Conservation (phyloP, 2,329 filamentous ascomycete species). For the Penicillium psychrosexuale region DNA sequence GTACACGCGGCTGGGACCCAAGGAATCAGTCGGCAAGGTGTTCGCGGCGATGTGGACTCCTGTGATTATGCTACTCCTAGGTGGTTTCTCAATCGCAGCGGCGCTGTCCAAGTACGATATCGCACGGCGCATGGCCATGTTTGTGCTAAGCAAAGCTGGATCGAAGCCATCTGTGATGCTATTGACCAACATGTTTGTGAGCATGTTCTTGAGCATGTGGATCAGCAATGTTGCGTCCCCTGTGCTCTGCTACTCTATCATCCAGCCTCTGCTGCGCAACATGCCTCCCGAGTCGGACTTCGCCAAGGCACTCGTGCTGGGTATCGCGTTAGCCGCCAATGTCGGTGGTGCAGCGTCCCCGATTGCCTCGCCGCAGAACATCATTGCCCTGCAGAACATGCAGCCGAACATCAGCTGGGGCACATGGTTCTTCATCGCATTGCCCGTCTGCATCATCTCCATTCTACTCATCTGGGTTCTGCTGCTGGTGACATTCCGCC, state of each 20-base stretch:
- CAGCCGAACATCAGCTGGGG: conserved; percentile 86
- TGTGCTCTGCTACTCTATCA: conserved; percentile 95
- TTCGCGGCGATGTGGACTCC: conserved; percentile 99
- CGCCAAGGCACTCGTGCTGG: conserved; percentile 91
- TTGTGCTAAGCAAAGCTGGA: conserved; percentile 93
- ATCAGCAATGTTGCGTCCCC: conserved; percentile 98
- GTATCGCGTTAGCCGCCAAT: conserved; percentile 91
- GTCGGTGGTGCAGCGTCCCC: conserved; percentile 95
- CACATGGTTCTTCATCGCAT: conserved; percentile 92
- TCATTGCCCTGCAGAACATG: conserved; percentile 97
- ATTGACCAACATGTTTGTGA: conserved; percentile 97
- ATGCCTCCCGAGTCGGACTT: conserved; percentile 85
- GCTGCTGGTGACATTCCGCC: conserved; percentile 79
- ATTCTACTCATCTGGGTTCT: conserved; percentile 87
- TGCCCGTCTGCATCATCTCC: conserved; percentile 87
- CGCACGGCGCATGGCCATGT: conserved; percentile 93
- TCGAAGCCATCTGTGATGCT: conserved; percentile 85
- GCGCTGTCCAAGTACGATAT: conserved; percentile 97
- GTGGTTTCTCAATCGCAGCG: conserved; percentile 92
- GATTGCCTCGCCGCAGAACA: conserved; percentile 95
- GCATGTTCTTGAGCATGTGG: conserved; percentile 97
- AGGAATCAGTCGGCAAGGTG: conserved; percentile 76
- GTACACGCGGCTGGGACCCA: conserved; percentile 69
- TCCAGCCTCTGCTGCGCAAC: conserved; percentile 94
- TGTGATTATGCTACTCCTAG: conserved; percentile 95